Conservation (phyloP, 495 filamentous ascomycete species). For the Glarea lozoyensis region DNA sequence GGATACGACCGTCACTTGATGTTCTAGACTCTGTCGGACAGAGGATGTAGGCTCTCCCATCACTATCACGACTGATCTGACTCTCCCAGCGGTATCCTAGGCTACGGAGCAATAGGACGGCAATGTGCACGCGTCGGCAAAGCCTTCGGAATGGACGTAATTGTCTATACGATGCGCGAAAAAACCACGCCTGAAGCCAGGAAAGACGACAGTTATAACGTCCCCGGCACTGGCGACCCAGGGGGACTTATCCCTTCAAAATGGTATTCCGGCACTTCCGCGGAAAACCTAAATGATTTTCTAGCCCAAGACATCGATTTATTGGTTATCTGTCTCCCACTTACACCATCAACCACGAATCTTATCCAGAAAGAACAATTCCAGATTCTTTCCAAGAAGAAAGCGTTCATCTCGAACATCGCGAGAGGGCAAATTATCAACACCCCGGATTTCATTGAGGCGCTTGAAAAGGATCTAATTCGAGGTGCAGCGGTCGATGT, state of each 20-base stretch:
- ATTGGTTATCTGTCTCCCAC: slow-evolving; percentile 60
- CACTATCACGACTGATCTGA: neutral
- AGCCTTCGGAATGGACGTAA: slow-evolving; percentile 67
- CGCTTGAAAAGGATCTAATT: slow-evolving; percentile 42
- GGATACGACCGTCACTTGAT: slow-evolving; percentile 26
- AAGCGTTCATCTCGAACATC: slow-evolving; percentile 62
- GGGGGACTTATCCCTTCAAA: slow-evolving; percentile 58
- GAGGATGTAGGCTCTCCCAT: slow-evolving; percentile 30
- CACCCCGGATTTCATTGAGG: slow-evolving; percentile 53
- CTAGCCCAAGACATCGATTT: slow-evolving; percentile 60
- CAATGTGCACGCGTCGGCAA: slow-evolving; percentile 52
- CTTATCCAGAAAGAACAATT: slow-evolving; percentile 58
- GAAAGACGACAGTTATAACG: slow-evolving; percentile 53
- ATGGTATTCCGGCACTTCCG: slow-evolving; percentile 62
- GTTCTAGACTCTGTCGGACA: slow-evolving; percentile 32
- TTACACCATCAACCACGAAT: slow-evolving; percentile 55
- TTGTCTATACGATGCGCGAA: slow-evolving; percentile 65
- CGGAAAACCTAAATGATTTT: slow-evolving; percentile 51
- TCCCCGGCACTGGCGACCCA: slow-evolving; percentile 66
- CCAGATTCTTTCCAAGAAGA: slow-evolving; percentile 42
- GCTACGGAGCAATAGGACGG: slow-evolving; percentile 62
- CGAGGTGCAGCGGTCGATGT: slow-evolving; percentile 72
- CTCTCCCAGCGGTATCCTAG: slow-evolving; percentile 43
- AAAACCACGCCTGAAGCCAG: slow-evolving; percentile 41
- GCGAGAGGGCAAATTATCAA: slow-evolving; percentile 62